A percentile compares a stretch with the other conserved stretches of the same genome.
These are phyloP conservation scores for Hyaloscypha finlandica DNA, from an alignment of 495 filamentous ascomycete genomes.

Conservation along the genomic window DNA sequence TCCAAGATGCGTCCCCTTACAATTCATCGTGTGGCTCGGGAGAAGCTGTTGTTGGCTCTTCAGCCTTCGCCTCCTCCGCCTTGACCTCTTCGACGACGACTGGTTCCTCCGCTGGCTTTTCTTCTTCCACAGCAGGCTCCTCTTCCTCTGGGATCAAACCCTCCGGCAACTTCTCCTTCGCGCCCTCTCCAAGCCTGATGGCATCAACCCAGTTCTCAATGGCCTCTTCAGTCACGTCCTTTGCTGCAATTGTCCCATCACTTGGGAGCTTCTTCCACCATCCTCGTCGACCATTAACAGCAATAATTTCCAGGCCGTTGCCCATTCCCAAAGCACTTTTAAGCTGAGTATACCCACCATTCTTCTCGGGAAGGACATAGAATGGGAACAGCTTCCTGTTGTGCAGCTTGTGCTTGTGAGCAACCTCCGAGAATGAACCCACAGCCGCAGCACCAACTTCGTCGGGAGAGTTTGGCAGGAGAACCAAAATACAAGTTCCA, in stretches of 20 bases:
- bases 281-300: conserved; percentile 77
- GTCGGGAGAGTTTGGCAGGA: conserved; percentile 60
- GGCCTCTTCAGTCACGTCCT: conserved; percentile 54
- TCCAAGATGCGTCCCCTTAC: conserved; percentile 2
- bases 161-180: conserved; percentile 79
- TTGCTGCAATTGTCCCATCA: conserved; percentile 36
- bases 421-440: conserved; percentile 68
- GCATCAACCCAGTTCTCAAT: conserved; percentile 87
- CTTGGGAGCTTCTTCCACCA: conserved; percentile 75
- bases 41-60: conserved; percentile 4
- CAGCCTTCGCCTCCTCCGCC: conserved; percentile 12
- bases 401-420: conserved; percentile 67
- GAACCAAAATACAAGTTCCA: conserved; percentile 80
- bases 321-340: conserved; percentile 62
- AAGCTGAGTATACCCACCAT: conserved; percentile 56
- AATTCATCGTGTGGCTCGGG: conserved; percentile 32
- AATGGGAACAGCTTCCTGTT: conserved; percentile 77
- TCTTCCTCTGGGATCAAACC: conserved; percentile 56
- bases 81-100: conserved; percentile 14
- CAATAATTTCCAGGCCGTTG: conserved; percentile 66
- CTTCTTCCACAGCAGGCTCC: conserved; percentile 10
- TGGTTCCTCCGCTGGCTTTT: conserved; percentile 9
- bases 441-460: conserved; percentile 61
- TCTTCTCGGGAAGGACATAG: conserved; percentile 68
- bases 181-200: conserved; percentile 81